Evolutionary conservation across 305 asterid genomes (phyloP).

Genomic region (Fraxinus baroniana): DNA sequence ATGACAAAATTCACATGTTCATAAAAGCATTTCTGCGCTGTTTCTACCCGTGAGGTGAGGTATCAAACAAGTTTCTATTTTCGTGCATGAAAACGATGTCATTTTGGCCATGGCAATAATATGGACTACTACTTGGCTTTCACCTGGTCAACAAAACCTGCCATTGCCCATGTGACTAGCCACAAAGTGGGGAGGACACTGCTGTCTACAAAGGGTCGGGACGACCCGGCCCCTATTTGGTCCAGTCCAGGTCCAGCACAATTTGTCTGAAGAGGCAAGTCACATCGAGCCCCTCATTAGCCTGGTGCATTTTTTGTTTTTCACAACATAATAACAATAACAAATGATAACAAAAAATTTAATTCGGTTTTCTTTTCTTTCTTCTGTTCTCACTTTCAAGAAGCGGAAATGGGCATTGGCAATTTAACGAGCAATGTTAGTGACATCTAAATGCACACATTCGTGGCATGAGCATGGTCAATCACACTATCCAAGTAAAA

Average conservation of each 20-base stretch:
- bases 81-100: not conserved
- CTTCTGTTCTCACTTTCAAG: not conserved
- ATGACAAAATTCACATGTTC: conserved; percentile 1
- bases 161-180: not conserved
- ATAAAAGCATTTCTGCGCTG: not conserved
- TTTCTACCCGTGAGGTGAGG: conserved; percentile 2
- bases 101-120: not conserved
- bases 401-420: not conserved
- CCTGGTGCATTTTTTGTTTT: not conserved
- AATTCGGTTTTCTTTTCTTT: not conserved
- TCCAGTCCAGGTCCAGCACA: not conserved
- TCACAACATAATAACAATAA: not conserved
- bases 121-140: not conserved
- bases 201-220: not conserved
- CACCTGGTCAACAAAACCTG: not conserved
- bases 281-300: not conserved
- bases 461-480: not conserved
- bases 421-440: not conserved
- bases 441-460: not conserved
- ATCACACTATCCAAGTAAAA: not conserved
- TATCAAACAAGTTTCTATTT: not conserved
- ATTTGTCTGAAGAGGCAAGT: not conserved
- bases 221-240: not conserved
- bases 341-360: not conserved
- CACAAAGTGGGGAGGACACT: not conserved